A percentile compares a stretch with the other conserved stretches of the same genome.
phyloP scores from a whole-genome alignment of 345 rosid species.

The Dovyalis caffra region DNA sequence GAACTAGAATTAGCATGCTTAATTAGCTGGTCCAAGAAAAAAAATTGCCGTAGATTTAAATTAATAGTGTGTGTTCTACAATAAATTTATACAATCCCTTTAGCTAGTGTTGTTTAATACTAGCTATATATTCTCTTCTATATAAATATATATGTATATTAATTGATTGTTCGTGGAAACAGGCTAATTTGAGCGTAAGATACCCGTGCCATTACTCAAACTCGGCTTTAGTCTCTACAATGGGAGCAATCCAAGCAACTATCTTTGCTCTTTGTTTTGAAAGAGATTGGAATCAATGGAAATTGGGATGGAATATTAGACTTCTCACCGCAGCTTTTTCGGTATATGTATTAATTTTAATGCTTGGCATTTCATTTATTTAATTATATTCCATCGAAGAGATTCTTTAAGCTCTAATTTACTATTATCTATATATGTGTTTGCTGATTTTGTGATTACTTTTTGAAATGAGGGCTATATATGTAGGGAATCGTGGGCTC shows the following conservation, averaged over 20 bases:
- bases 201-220: conserved; percentile 43
- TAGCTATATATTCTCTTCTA: too few species aligned
- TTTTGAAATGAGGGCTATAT: too few species aligned
- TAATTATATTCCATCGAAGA: neutral
- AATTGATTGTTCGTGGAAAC: neutral
- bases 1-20: too few species aligned
- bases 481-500: conserved; percentile 28
- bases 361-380: neutral
- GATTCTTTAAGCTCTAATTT: too few species aligned
- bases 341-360: conserved; percentile 17
- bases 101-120: too few species aligned
- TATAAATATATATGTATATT: too few species aligned
- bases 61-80: too few species aligned
- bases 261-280: conserved; percentile 31
- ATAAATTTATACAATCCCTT: too few species aligned
- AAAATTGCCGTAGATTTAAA: too few species aligned
- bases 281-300: conserved; percentile 38
- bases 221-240: conserved; percentile 40
- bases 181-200: conserved; percentile 38
- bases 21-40: too few species aligned
- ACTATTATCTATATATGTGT: neutral
- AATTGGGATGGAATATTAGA: conserved; percentile 43
- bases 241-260: conserved; percentile 35
- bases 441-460: too few species aligned
- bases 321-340: conserved; percentile 37